These are phyloP conservation scores for Penicillium sp. DNA, from an alignment of 2,329 filamentous ascomycete genomes.

Conservation along the genomic window DNA sequence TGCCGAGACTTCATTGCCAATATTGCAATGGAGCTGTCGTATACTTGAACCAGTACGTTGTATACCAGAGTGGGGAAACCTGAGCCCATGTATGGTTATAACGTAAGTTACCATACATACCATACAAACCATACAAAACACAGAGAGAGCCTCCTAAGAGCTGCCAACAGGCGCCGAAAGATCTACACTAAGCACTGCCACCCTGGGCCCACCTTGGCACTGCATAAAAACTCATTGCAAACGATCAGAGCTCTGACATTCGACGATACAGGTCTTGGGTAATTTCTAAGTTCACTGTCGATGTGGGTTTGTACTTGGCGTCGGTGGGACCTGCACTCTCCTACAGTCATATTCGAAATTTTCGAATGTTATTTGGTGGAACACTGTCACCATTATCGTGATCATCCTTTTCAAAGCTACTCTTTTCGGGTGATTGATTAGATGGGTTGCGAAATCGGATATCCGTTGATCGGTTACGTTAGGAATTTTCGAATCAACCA, in stretches of 20 bases:
- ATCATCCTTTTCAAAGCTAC: neutral
- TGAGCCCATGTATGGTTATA: no score
- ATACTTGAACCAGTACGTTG: no score
- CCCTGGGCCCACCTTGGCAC: neutral
- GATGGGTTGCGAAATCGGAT: slow-evolving; percentile 1
- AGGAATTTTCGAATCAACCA: neutral
- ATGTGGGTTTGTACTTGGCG: no score
- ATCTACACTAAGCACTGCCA: slow-evolving; percentile 1
- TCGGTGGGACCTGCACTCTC: no score
- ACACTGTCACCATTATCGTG: neutral
- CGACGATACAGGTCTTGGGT: neutral
- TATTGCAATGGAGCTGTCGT: no score
- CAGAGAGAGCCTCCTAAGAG: neutral
- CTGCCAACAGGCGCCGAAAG: neutral
- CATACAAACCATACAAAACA: neutral
- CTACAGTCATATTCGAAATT: neutral
- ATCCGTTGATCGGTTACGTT: neutral
- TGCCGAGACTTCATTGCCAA: no score
- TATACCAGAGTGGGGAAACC: no score
- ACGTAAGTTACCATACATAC: no score
- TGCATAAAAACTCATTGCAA: neutral
- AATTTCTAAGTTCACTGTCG: no score
- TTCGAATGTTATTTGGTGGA: neutral
- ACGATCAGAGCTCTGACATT: neutral
- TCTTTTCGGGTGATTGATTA: neutral